A percentile compares a stretch with the other conserved stretches of the same genome.
Evolutionary conservation across 768 basidiomycete genomes (phyloP).

Genomic region (Naganishia kalamii): DNA sequence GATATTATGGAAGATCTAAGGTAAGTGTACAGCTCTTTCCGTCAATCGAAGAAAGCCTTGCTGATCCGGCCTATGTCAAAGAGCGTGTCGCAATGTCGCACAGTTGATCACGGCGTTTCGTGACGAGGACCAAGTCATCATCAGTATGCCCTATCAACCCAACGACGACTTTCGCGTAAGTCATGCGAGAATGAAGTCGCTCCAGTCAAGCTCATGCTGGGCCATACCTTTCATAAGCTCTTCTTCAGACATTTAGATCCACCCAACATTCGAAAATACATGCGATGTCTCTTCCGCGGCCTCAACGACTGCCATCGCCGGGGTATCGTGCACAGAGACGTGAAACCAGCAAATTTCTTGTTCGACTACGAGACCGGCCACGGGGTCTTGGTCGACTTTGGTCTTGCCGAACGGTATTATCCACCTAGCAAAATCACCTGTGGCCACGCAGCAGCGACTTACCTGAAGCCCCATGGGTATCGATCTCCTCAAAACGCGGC

Average conservation of each 20-base stretch:
- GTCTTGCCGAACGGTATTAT: conserved; percentile 64
- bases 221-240: conserved; percentile 48
- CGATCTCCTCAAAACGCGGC: conserved; percentile 49
- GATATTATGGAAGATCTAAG: conserved; percentile 69
- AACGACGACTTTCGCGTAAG: conserved; percentile 89
- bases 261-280: conserved; percentile 72
- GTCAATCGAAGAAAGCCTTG: background rate
- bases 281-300: conserved; percentile 83
- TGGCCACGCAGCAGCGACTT: conserved; percentile 66
- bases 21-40: conserved; percentile 31
- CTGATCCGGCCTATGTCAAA: background rate
- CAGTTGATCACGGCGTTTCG: conserved; percentile 94
- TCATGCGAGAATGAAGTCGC: conserved; percentile 17
- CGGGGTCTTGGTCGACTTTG: conserved; percentile 89
- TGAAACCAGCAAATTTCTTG: conserved; percentile 96
- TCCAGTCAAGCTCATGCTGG: background rate
- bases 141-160: conserved; percentile 84
- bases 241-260: conserved; percentile 72
- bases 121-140: conserved; percentile 82
- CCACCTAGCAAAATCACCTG: conserved; percentile 51
- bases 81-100: conserved; percentile 73
- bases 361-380: conserved; percentile 76
- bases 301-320: conserved; percentile 79
- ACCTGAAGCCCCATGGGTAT: conserved; percentile 63
- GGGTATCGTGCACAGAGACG: conserved; percentile 88